phyloP scores from a whole-genome alignment of 2,329 filamentous ascomycete genomes.

The Fusarium aywerte region DNA sequence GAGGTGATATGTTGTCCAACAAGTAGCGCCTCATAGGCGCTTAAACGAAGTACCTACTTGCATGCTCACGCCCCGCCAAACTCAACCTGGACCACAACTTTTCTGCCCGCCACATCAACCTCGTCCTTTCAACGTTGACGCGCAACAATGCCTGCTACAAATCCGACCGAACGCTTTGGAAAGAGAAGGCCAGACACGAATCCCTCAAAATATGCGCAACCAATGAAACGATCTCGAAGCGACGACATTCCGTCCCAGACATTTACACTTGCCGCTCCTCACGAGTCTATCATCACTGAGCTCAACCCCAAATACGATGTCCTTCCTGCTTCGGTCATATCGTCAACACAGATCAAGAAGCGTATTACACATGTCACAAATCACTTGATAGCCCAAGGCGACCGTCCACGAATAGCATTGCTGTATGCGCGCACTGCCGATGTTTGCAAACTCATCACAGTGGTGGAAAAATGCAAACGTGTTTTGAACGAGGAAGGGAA shows the following conservation, averaged over 20 bases:
- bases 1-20: not conserved
- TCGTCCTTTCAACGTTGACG: slow-evolving; percentile 17
- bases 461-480: slow-evolving; percentile 73
- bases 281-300: slow-evolving; percentile 56
- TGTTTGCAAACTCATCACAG: slow-evolving; percentile 73
- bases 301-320: slow-evolving; percentile 62
- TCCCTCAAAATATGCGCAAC: not conserved
- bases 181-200: slow-evolving; percentile 38
- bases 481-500: slow-evolving; percentile 60
- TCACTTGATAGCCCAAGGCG: slow-evolving; percentile 54
- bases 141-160: slow-evolving; percentile 32
- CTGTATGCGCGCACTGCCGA: slow-evolving; percentile 63
- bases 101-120: slow-evolving; percentile 22
- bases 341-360: slow-evolving; percentile 69
- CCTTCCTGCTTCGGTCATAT: slow-evolving; percentile 65
- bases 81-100: slow-evolving; percentile 35
- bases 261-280: slow-evolving; percentile 50
- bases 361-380: slow-evolving; percentile 59
- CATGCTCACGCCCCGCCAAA: slow-evolving; percentile 31
- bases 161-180: slow-evolving; percentile 8
- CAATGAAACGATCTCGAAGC: slow-evolving; percentile 9
- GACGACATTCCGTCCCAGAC: slow-evolving; percentile 14
- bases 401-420: slow-evolving; percentile 54
- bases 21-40: not conserved
- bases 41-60: slow-evolving; percentile 18